Evolutionary conservation across 805 yeast genomes (phyloP), one percentile per base, ranked within the genome.

Genomic region (Blastobotrys peoriensis): DNA sequence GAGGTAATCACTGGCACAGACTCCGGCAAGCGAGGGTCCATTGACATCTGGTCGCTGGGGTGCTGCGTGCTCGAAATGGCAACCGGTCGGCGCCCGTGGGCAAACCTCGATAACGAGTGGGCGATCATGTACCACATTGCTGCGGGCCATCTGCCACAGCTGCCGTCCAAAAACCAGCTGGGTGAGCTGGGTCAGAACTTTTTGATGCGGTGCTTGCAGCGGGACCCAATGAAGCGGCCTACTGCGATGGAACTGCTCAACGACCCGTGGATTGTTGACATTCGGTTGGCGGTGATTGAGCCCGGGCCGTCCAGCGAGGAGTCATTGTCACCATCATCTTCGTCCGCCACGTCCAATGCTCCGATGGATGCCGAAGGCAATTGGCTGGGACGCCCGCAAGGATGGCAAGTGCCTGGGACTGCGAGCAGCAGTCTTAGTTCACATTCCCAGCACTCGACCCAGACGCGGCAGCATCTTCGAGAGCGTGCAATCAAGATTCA

Each of bases 81-180:
- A 1, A 89, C 98, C 0, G 98, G 98, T 10, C 73, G 88, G 52
- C 73, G 96, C 47, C 98, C 98, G 4, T 93, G 98, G 98, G 84
- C 94, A 13, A 85, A 87, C 62, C 70, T 88, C 49, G 98, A 93
- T 58, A 93, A 93, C 59, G 98, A 91, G 60, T 93, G 94, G 94
- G 96, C 98, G 1, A 86, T 93, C 41, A 91, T 93, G 98, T 93
- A 89, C 59, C 96, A 87, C 62, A 93, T 93, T 58, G 98, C 97
- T 0, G 94, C 95, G 2, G 96, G 96, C 1, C 93, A 86, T 60
- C 72, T 78, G 47, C 98, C 98, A 0, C 87, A 78, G 55, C 69
- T 91, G 43, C 98, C 98, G 3, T 62, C 79, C 0, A 65, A 72
- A 1, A 93, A 83, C 48, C 96, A 87, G 63, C 68, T 93, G 43